phyloP scores from a whole-genome alignment of 768 basidiomycete genomes.

The Russula sp. region DNA sequence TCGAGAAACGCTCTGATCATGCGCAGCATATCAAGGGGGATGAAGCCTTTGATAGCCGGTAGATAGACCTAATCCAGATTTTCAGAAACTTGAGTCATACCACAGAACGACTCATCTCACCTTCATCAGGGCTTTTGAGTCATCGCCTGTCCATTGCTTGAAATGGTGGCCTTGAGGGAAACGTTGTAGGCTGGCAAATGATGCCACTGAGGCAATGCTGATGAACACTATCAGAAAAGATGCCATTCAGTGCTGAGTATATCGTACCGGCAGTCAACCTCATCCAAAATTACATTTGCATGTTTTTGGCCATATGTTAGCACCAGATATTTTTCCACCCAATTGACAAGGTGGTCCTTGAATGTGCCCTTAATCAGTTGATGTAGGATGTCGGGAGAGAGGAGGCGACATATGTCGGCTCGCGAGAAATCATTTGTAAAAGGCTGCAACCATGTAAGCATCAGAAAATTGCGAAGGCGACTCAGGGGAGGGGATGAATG shows the following conservation, averaged over 20 bases:
- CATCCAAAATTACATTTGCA: not conserved
- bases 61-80: not conserved
- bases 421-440: no score
- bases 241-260: not conserved
- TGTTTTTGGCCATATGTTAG: not conserved
- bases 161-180: not conserved
- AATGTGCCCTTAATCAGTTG: no score
- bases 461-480: no score
- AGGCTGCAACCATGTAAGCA: no score
- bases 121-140: slow-evolving; percentile 8
- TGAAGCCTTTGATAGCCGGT: not conserved
- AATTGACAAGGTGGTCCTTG: not conserved
- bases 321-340: not conserved
- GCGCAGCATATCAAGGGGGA: not conserved
- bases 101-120: not conserved
- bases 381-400: no score
- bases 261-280: not conserved
- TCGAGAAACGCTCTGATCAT: no score
- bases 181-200: not conserved
- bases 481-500: no score
- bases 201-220: not conserved
- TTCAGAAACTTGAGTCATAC: no score
- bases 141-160: slow-evolving; percentile 9
- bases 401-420: no score
- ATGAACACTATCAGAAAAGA: not conserved